Base-by-base conservation (phyloP, 805 yeast species). In the Yamadazyma scolyti region DNA sequence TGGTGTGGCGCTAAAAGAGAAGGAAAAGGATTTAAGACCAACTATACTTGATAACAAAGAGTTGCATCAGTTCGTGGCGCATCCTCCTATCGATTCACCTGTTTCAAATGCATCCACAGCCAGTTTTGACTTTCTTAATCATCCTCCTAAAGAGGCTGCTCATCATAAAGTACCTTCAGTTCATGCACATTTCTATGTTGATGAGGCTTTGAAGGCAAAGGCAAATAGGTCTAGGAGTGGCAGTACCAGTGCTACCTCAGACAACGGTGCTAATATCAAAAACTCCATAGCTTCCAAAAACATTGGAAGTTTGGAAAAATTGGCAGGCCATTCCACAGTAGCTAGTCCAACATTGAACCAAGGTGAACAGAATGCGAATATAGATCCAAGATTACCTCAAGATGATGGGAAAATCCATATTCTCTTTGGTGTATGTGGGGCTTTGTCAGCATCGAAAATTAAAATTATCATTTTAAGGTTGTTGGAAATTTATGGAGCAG, bases 171-270 rank as follows among this genome's bases (percentile, higher is more conserved):
- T 71, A 13, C 70, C 82, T 11, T 72, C 84, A 1, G 79, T 80
- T 40, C 95, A 84, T 56, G 88, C 93, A 0, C 95, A 83, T 56
- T 84, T 84, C 50, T 73, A 71, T 43, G 78, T 77, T 7, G 83
- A 79, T 39, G 89, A 82, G 34, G 67, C 81, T 2, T 50, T 76
- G n/a, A 79, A 75, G 47, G 52, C 44, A 7, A 63, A 61, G 34
- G 34, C 46, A 4, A 54, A 41, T 31, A 34, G 68, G 23, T 61
- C 68, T 2, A 49, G 71, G 33, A 63, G 69, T 40, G 65, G 67
- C 6, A 62, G 69, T 9, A 27, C 28, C 5, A 44, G 47, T 23
- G 47, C 56, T 21, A 17, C 16, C 8, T 19, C 24, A 13, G 22
- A 15, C 9, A 21, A 9, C 17, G 11, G 10, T 14, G 25, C 25